Percentiles rank a stretch among this genome's conserved stretches.
Conservation (phyloP, 1,139 yeast genomes). For the Schwanniomyces etchellsii region DNA sequence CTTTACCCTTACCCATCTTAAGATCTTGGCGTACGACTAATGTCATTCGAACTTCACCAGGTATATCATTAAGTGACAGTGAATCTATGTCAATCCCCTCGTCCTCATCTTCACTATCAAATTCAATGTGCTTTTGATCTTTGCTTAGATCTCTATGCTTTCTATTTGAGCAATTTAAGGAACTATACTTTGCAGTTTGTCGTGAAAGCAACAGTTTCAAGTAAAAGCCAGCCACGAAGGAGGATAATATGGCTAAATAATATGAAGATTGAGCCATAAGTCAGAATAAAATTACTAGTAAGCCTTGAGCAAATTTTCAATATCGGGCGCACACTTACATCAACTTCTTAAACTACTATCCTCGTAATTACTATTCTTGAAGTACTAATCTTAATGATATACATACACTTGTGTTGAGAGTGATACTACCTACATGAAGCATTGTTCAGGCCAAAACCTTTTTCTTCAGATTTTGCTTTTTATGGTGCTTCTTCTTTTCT, state of each 20-base stretch:
- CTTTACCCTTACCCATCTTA: constrained; percentile 91
- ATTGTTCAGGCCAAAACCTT: constrained; percentile 41
- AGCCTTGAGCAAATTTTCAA: too few species aligned
- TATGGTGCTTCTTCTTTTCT: constrained; percentile 38
- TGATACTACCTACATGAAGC: too few species aligned
- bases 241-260: background rate
- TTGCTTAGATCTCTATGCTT: background rate
- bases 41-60: constrained; percentile 85
- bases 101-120: constrained; percentile 40
- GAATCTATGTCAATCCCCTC: constrained; percentile 52
- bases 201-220: too few species aligned
- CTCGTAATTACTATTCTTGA: background rate
- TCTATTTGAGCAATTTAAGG: too few species aligned
- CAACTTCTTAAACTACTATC: too few species aligned
- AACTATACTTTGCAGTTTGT: too few species aligned
- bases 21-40: constrained; percentile 83
- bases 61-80: constrained; percentile 50
- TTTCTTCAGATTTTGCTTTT: constrained; percentile 23
- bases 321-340: too few species aligned
- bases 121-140: constrained; percentile 25
- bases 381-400: background rate
- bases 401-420: background rate
- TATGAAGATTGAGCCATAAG: background rate
- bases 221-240: background rate
- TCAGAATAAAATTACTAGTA: background rate